phyloP scores from a whole-genome alignment of 23 red algal genomes.

The Gracilaria vermiculophylla region DNA sequence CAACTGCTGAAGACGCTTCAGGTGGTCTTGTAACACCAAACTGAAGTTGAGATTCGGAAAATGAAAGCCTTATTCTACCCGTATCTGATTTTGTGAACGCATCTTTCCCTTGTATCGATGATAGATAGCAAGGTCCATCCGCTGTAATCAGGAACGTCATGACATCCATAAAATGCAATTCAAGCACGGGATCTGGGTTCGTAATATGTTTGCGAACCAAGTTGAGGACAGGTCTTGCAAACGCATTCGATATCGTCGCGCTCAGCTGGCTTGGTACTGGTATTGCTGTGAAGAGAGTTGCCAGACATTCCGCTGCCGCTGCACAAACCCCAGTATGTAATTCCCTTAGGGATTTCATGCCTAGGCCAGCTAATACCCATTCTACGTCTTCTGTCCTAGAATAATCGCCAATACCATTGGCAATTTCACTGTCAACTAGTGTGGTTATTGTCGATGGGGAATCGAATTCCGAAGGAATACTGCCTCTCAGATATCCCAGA shows the following conservation, averaged over 20 bases:
- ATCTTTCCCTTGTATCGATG: slow-evolving; percentile 63
- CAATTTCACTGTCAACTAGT: background rate
- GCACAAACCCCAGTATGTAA: slow-evolving; percentile 48
- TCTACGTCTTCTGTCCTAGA: slow-evolving; percentile 24
- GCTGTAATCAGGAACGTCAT: slow-evolving; percentile 55
- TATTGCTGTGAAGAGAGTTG: slow-evolving; percentile 36
- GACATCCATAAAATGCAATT: slow-evolving; percentile 59
- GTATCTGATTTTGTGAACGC: slow-evolving; percentile 50
- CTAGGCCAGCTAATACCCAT: slow-evolving; percentile 57
- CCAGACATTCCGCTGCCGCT: slow-evolving; percentile 61
- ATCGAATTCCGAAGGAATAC: slow-evolving; percentile 30
- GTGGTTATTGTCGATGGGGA: background rate
- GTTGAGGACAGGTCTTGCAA: slow-evolving; percentile 52
- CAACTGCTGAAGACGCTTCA: background rate
- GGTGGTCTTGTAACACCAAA: slow-evolving; percentile 1
- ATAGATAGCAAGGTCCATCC: slow-evolving; percentile 58
- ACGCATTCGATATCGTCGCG: slow-evolving; percentile 19
- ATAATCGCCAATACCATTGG: background rate
- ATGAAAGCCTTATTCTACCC: slow-evolving; percentile 42
- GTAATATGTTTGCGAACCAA: slow-evolving; percentile 21
- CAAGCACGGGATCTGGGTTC: slow-evolving; percentile 52
- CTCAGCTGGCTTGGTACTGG: slow-evolving; percentile 52
- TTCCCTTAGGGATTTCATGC: slow-evolving; percentile 44
- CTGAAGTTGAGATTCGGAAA: slow-evolving; percentile 42
- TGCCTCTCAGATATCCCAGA: slow-evolving; percentile 55